phyloP scores from a whole-genome alignment of 495 filamentous ascomycete genomes.

The Sordaria brevicollis region DNA sequence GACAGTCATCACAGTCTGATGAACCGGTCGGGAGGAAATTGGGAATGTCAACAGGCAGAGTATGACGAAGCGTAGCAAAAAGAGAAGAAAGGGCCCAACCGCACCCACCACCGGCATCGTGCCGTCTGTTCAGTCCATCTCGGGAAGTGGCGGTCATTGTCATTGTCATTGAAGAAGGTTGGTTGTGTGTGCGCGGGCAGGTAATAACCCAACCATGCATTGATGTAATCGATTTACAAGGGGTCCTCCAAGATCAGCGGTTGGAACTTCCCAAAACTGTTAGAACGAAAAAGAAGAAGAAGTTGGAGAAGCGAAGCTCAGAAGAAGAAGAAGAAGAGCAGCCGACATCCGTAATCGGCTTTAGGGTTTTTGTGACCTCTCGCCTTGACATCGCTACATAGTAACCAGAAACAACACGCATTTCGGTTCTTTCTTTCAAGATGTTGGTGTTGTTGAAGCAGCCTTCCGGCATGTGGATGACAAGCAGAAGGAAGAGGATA shows the following conservation, averaged over 20 bases:
- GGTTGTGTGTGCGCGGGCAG: no score
- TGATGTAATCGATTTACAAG: not conserved
- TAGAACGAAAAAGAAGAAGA: no score
- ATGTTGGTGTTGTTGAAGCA: no score
- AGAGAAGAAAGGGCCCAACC: not conserved
- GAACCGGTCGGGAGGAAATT: not conserved
- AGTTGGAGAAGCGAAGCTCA: not conserved
- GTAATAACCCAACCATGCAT: not conserved
- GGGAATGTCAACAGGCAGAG: not conserved
- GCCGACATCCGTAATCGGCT: not conserved
- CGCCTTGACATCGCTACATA: not conserved
- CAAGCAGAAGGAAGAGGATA: not conserved
- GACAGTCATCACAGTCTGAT: not conserved
- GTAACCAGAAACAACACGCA: not conserved
- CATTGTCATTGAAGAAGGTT: not conserved
- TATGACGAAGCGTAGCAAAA: no score
- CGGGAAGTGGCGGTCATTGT: no score
- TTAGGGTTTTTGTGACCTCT: no score
- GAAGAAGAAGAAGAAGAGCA: not conserved
- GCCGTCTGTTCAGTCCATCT: not conserved
- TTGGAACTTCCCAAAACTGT: not conserved
- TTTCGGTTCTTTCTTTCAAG: no score
- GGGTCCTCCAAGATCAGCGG: not conserved
- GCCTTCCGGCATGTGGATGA: not conserved
- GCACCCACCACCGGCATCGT: not conserved